A percentile compares a stretch with the other conserved stretches of the same genome.
phyloP scores from a whole-genome alignment of 345 rosid species.

The Garcia nutans region DNA sequence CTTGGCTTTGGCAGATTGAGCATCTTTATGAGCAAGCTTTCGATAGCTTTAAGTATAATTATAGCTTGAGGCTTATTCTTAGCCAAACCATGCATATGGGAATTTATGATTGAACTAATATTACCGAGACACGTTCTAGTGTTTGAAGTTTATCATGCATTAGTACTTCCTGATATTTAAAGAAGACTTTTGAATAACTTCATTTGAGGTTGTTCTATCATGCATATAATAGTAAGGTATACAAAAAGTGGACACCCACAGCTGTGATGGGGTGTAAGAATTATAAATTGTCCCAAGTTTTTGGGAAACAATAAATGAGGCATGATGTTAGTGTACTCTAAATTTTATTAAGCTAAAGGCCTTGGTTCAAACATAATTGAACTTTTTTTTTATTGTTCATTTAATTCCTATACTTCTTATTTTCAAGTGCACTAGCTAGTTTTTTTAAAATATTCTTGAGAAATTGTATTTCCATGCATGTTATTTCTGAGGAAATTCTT shows the following conservation, averaged over 20 bases:
- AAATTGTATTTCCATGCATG: too few species aligned
- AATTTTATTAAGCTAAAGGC: too few species aligned
- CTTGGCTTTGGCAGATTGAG: too few species aligned
- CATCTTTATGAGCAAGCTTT: not conserved
- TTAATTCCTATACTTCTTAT: too few species aligned
- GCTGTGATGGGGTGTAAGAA: not conserved
- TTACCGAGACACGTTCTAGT: not conserved
- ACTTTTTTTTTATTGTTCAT: too few species aligned
- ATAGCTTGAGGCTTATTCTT: not conserved
- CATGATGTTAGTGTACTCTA: not conserved
- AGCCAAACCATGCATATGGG: not conserved
- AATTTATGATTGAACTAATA: not conserved
- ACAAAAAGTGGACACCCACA: not conserved
- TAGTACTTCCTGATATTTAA: not conserved
- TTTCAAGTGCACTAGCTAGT: too few species aligned
- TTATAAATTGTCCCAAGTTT: too few species aligned
- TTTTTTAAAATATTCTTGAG: too few species aligned
- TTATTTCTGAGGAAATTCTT: too few species aligned
- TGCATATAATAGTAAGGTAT: too few species aligned
- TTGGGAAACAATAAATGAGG: not conserved
- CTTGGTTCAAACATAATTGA: too few species aligned
- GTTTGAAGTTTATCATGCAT: not conserved
- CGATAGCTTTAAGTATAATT: not conserved
- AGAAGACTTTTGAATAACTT: not conserved
- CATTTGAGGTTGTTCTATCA: not conserved